These are phyloP conservation scores for Phytophthora capsici DNA, from an alignment of 352 stramenopile genomes.

Conservation along the genomic window DNA sequence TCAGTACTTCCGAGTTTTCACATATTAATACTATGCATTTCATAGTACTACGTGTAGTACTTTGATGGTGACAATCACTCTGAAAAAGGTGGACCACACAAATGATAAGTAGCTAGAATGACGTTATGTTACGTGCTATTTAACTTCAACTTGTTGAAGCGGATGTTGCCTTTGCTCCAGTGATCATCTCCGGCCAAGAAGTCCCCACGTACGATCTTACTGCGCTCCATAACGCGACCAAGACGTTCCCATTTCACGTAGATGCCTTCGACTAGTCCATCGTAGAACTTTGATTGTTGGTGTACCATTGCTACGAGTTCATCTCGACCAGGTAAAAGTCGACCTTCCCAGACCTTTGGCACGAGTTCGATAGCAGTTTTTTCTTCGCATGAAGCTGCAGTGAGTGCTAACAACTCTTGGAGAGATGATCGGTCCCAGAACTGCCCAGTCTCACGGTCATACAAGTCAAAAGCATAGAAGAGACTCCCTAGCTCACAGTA, in stretches of 20 bases:
- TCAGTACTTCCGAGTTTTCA: too few relatives aligned
- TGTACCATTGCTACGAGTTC: slow-evolving; percentile 51
- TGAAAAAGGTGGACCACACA: neutral
- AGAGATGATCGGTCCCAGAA: slow-evolving; percentile 55
- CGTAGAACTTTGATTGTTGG: slow-evolving; percentile 49
- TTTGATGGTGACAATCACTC: slow-evolving; percentile 6
- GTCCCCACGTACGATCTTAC: slow-evolving; percentile 71
- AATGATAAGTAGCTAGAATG: neutral
- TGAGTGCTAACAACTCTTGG: slow-evolving; percentile 37
- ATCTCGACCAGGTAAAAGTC: slow-evolving; percentile 29
- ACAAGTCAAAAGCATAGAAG: slow-evolving; percentile 88
- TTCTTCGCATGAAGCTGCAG: slow-evolving; percentile 11
- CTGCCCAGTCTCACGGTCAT: slow-evolving; percentile 52
- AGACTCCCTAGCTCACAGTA: slow-evolving; percentile 67
- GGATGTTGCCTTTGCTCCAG: slow-evolving; percentile 56
- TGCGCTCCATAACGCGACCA: slow-evolving; percentile 50
- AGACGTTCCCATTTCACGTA: slow-evolving; percentile 66
- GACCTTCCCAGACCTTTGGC: slow-evolving; percentile 50
- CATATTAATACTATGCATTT: too few relatives aligned
- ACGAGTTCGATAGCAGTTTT: slow-evolving; percentile 45
- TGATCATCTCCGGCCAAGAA: slow-evolving; percentile 72
- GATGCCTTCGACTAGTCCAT: slow-evolving; percentile 55
- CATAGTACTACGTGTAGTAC: too few relatives aligned
- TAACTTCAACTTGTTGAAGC: slow-evolving; percentile 46
- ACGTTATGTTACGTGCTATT: neutral